These are phyloP conservation scores for Fusarium humuli DNA, from an alignment of 2,329 filamentous ascomycete genomes.

Conservation along the genomic window DNA sequence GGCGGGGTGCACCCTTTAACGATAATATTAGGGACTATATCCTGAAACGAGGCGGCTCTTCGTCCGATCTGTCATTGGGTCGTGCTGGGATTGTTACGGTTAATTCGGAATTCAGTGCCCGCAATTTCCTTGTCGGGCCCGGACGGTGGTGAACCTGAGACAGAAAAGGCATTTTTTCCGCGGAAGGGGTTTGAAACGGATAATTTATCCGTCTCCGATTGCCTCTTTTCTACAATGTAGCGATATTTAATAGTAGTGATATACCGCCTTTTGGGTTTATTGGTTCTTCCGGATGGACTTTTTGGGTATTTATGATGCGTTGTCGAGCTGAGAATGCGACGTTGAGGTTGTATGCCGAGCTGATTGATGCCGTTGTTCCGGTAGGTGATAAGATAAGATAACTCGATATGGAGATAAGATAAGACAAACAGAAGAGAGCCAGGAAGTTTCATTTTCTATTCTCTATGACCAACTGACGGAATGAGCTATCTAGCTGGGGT, in stretches of 20 bases:
- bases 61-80: slow-evolving; percentile 1
- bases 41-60: slow-evolving; percentile 28
- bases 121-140: slow-evolving; percentile 26
- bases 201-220: slow-evolving; percentile 26
- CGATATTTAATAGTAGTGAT: background rate
- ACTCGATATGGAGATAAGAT: background rate
- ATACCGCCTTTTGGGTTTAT: background rate
- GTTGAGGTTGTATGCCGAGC: background rate
- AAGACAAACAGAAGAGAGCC: no score
- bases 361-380: background rate
- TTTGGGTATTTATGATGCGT: background rate
- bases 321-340: background rate
- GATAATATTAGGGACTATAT: slow-evolving; percentile 20
- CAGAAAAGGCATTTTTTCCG: slow-evolving; percentile 26
- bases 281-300: background rate
- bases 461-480: no score
- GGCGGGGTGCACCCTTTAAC: background rate
- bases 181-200: slow-evolving; percentile 35
- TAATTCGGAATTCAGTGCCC: slow-evolving; percentile 27
- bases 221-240: no score
- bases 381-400: background rate
- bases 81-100: slow-evolving; percentile 7
- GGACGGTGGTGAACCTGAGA: slow-evolving; percentile 24
- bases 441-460: no score
- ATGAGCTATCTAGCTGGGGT: no score